phyloP scores from a whole-genome alignment of 148 eudicot species.

The Euryodendron excelsum region DNA sequence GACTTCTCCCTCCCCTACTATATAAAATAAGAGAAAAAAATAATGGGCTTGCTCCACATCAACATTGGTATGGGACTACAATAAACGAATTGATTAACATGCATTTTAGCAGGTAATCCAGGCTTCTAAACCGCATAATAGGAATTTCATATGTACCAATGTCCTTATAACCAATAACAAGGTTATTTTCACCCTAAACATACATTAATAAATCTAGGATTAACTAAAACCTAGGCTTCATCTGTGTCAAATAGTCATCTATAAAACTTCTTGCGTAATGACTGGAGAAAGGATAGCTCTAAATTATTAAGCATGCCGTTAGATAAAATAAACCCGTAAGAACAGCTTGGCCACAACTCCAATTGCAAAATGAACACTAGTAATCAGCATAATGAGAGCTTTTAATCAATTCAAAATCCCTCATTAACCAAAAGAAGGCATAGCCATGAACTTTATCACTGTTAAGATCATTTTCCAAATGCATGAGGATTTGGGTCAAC shows the following conservation, averaged over 20 bases:
- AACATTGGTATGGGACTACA: too few relatives aligned
- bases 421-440: background rate
- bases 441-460: background rate
- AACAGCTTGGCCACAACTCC: background rate
- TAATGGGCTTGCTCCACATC: background rate
- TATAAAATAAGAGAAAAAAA: background rate
- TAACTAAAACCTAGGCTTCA: background rate
- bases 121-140: background rate
- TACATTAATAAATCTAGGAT: background rate
- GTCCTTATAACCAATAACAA: background rate
- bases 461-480: background rate
- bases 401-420: background rate
- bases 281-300: background rate
- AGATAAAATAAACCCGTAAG: background rate
- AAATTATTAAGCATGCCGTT: background rate
- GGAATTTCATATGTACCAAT: background rate
- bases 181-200: background rate
- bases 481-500: background rate
- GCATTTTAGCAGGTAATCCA: background rate
- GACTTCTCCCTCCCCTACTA: background rate
- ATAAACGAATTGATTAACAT: background rate
- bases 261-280: background rate
- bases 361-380: background rate
- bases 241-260: background rate
- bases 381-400: background rate